Conservation (phyloP, 805 yeast genomes). For the Yamadazyma laniorum region DNA sequence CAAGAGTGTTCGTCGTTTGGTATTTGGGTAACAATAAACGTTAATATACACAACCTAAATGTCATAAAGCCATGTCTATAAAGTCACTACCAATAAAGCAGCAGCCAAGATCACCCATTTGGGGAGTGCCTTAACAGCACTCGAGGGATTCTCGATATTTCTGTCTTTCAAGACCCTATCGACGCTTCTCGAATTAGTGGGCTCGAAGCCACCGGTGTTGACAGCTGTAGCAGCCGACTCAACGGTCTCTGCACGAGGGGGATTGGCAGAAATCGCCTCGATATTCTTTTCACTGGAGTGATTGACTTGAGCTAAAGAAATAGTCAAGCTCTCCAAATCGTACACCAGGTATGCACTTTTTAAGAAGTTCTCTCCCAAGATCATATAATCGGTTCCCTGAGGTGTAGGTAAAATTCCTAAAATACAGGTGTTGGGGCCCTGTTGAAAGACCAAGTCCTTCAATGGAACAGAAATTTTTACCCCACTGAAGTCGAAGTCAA, state of each 20-base stretch:
- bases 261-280: constrained; percentile 40
- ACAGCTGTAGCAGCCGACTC: constrained; percentile 47
- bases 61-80: too few relatives aligned
- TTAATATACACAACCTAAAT: too few relatives aligned
- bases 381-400: constrained; percentile 16
- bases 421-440: neutral
- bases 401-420: constrained; percentile 10
- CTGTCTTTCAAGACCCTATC: too few relatives aligned
- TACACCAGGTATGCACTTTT: constrained; percentile 63
- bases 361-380: constrained; percentile 65
- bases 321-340: constrained; percentile 53
- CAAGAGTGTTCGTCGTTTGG: too few relatives aligned
- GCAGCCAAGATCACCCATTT: too few relatives aligned
- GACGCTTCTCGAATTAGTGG: neutral
- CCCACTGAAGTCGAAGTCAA: constrained; percentile 21
- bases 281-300: constrained; percentile 37
- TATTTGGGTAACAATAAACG: too few relatives aligned
- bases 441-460: constrained; percentile 11
- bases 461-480: constrained; percentile 6
- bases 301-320: constrained; percentile 46
- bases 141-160: too few relatives aligned
- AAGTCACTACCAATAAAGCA: too few relatives aligned
- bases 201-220: constrained; percentile 11
- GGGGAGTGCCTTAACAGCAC: too few relatives aligned
- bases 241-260: constrained; percentile 34